A percentile compares a stretch with the other conserved stretches of the same genome.
Evolutionary conservation across 2,329 filamentous ascomycete genomes (phyloP).

Genomic region (Seiridium unicorne): DNA sequence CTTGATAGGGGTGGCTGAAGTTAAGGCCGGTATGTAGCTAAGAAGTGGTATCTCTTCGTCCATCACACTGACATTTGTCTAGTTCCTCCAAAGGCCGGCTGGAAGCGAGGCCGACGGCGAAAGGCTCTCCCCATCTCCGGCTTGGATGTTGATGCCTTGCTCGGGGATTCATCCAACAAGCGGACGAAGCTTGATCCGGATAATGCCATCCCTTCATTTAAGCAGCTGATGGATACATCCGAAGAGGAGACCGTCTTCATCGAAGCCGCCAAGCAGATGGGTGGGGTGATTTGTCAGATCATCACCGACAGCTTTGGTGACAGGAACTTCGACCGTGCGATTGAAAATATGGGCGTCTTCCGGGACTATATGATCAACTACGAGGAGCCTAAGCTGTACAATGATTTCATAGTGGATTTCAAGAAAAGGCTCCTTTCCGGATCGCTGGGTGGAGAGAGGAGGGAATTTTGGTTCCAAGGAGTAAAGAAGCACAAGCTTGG

Average conservation of each 20-base stretch:
- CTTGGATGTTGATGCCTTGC: slow-evolving; percentile 79
- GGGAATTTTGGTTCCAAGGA: slow-evolving; percentile 75
- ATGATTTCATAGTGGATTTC: slow-evolving; percentile 67
- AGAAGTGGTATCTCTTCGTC: too few species aligned
- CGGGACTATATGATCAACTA: slow-evolving; percentile 72
- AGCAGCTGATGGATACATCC: slow-evolving; percentile 66
- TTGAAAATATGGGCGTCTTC: slow-evolving; percentile 77
- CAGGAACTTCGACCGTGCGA: slow-evolving; percentile 67
- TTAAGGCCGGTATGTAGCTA: slow-evolving; percentile 69
- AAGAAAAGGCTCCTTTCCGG: slow-evolving; percentile 71
- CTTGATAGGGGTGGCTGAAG: slow-evolving; percentile 68
- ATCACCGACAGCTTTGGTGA: slow-evolving; percentile 75
- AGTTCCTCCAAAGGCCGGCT: slow-evolving; percentile 79
- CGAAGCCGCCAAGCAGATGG: slow-evolving; percentile 73
- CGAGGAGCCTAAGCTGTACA: slow-evolving; percentile 76
- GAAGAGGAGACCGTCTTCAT: slow-evolving; percentile 61
- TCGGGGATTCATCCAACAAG: slow-evolving; percentile 39
- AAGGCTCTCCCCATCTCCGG: slow-evolving; percentile 72
- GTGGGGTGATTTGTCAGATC: slow-evolving; percentile 63
- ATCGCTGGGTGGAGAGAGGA: slow-evolving; percentile 71
- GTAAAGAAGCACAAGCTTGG: slow-evolving; percentile 68
- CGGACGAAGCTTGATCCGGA: slow-evolving; percentile 47
- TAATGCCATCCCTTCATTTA: slow-evolving; percentile 90
- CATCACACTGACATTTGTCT: slow-evolving; percentile 21
- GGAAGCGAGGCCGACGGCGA: slow-evolving; percentile 64